Percentiles rank a stretch among this genome's conserved stretches.
phyloP scores from a whole-genome alignment of 352 stramenopile genomes.

The Phytophthora pini region DNA sequence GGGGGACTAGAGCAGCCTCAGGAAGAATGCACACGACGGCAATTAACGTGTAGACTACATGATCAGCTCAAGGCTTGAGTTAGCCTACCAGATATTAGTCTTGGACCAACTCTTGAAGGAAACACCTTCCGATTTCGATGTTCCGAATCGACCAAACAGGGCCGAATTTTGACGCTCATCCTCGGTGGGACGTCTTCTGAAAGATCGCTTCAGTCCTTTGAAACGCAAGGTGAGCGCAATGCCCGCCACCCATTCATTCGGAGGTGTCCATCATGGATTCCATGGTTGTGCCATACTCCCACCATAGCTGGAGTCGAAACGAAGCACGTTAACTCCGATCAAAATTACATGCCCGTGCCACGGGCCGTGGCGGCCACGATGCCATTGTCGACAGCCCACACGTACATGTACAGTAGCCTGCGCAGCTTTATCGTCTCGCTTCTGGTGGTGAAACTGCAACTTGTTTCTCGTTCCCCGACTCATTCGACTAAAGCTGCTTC shows the following conservation, averaged over 20 bases:
- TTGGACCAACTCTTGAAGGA: too few species aligned
- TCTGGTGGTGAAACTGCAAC: neutral
- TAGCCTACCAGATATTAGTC: too few species aligned
- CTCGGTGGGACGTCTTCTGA: constrained; percentile 3
- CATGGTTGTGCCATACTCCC: constrained; percentile 1
- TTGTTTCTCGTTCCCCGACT: neutral
- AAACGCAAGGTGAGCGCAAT: constrained; percentile 18
- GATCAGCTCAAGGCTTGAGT: too few species aligned
- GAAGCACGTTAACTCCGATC: neutral
- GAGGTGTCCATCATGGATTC: neutral
- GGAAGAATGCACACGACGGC: too few species aligned
- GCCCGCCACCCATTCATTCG: neutral
- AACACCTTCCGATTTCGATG: neutral
- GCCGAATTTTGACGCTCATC: constrained; percentile 6
- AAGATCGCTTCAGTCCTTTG: constrained; percentile 17
- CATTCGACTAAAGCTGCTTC: constrained; percentile 6
- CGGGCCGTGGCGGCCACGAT: too few species aligned
- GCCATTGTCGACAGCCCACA: too few species aligned
- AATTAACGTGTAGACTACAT: too few species aligned
- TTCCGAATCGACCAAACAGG: neutral
- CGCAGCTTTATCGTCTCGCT: neutral
- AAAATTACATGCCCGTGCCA: neutral
- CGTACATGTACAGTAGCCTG: neutral
- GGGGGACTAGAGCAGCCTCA: too few species aligned
- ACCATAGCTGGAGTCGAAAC: neutral